phyloP scores from a whole-genome alignment of 202 grass and related monocot genomes.

The Cymbopogon flexuosus region DNA sequence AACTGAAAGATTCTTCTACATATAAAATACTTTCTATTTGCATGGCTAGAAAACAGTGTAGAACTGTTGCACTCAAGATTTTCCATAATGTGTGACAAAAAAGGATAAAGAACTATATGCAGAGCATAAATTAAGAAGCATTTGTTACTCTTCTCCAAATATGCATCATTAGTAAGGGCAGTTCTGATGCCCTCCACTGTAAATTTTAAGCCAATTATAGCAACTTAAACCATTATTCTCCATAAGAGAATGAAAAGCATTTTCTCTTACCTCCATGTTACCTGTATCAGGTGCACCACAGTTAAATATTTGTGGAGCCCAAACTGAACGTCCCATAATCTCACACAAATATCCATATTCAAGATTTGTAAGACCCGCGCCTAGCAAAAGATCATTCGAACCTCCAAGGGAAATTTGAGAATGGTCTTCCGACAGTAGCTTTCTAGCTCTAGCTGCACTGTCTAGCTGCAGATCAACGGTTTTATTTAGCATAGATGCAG shows the following conservation, averaged over 20 bases:
- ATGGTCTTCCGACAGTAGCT: conserved; percentile 49
- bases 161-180: not conserved
- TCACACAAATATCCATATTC: conserved; percentile 97
- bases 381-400: conserved; percentile 53
- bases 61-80: not conserved
- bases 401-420: conserved; percentile 30
- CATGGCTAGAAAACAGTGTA: not conserved
- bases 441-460: conserved; percentile 87
- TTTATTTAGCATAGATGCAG: conserved; percentile 23
- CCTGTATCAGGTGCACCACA: conserved; percentile 81
- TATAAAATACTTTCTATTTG: not conserved
- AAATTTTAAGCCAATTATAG: not conserved
- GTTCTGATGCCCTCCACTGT: not conserved
- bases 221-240: not conserved
- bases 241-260: not conserved
- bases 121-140: not conserved
- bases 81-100: not conserved
- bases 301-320: conserved; percentile 97
- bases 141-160: not conserved
- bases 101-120: not conserved
- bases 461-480: conserved; percentile 61
- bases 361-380: conserved; percentile 86
- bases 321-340: conserved; percentile 86
- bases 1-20: not conserved
- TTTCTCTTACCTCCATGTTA: conserved; percentile 81